These are phyloP conservation scores for Candida frijolesensis DNA, from an alignment of 1,139 yeast species.

Conservation along the genomic window DNA sequence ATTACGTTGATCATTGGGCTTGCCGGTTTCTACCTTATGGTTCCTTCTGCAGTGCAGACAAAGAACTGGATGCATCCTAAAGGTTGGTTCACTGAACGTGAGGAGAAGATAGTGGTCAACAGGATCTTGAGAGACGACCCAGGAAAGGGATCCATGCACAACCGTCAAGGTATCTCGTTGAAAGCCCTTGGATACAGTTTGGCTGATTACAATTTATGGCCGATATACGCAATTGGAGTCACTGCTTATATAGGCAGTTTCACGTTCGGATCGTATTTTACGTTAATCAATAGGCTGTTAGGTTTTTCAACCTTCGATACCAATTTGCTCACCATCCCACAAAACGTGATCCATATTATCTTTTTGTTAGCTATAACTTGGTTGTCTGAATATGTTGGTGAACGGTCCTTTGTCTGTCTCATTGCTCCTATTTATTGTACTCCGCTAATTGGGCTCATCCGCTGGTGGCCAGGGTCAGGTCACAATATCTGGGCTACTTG, in stretches of 20 bases:
- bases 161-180: slow-evolving; percentile 54
- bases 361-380: slow-evolving; percentile 41
- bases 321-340: slow-evolving; percentile 58
- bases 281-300: slow-evolving; percentile 42
- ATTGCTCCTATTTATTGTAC: slow-evolving; percentile 39
- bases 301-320: slow-evolving; percentile 60
- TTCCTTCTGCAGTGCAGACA: slow-evolving; percentile 61
- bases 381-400: slow-evolving; percentile 40
- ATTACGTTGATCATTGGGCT: slow-evolving; percentile 59
- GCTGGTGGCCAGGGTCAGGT: slow-evolving; percentile 55
- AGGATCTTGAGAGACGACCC: slow-evolving; percentile 70
- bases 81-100: slow-evolving; percentile 68
- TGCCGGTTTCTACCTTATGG: slow-evolving; percentile 56
- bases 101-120: slow-evolving; percentile 64
- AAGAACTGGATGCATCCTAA: slow-evolving; percentile 50
- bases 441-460: slow-evolving; percentile 42
- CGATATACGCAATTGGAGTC: slow-evolving; percentile 55
- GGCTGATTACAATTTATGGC: slow-evolving; percentile 60
- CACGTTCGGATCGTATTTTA: slow-evolving; percentile 32
- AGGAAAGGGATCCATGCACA: slow-evolving; percentile 25
- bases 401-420: slow-evolving; percentile 35
- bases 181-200: slow-evolving; percentile 42
- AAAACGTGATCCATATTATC: slow-evolving; percentile 17
- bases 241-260: slow-evolving; percentile 44
- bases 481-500: slow-evolving; percentile 55